These are phyloP conservation scores for Pharus latifolius DNA, from an alignment of 176 grass and related monocot genomes.

Conservation along the genomic window DNA sequence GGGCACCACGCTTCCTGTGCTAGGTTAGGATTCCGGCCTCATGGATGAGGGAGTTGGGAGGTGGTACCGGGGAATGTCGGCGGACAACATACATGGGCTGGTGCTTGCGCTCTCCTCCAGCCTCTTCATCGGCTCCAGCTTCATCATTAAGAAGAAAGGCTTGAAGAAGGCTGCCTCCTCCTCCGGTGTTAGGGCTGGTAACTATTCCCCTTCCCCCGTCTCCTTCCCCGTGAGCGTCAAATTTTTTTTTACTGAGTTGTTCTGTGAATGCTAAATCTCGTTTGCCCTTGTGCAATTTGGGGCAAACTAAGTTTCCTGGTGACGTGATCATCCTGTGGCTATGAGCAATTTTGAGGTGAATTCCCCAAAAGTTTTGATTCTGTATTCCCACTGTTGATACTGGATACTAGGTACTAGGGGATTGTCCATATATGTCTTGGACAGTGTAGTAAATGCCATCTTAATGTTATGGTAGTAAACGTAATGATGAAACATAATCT, in stretches of 20 bases:
- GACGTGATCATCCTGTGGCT: no score
- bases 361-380: no score
- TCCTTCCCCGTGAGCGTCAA: not conserved
- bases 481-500: not conserved
- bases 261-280: no score
- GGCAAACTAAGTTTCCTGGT: no score
- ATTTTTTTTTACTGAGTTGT: no score
- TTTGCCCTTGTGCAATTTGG: no score
- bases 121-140: no score
- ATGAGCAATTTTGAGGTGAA: no score
- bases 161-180: slow-evolving; percentile 71
- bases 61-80: slow-evolving; percentile 69
- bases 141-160: slow-evolving; percentile 47
- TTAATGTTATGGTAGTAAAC: no score
- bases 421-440: not conserved
- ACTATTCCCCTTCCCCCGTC: not conserved
- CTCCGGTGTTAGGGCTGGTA: slow-evolving; percentile 60
- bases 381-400: no score
- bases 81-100: slow-evolving; percentile 70
- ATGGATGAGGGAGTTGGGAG: slow-evolving; percentile 21
- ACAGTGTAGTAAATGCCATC: not conserved
- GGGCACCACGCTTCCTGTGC: not conserved
- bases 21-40: not conserved
- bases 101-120: slow-evolving; percentile 54
- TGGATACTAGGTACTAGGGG: no score